Evolutionary conservation across 2,329 filamentous ascomycete species (phyloP).

Genomic region (Periconia sp.): DNA sequence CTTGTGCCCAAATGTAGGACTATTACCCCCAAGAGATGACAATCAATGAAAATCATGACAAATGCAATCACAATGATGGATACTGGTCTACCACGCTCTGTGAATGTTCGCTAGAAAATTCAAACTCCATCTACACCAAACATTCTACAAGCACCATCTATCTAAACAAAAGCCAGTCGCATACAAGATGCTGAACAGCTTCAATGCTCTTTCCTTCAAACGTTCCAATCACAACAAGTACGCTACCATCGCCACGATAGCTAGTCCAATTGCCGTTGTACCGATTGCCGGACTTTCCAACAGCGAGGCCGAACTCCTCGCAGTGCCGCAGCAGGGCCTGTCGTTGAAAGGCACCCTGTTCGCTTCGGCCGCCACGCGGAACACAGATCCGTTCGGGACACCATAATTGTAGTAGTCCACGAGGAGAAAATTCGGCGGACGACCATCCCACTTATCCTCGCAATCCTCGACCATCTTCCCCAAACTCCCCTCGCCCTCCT

Average conservation of each 20-base stretch:
- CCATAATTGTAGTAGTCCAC: slow-evolving; percentile 46
- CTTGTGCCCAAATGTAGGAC: too few relatives aligned
- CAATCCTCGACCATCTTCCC: slow-evolving; percentile 38
- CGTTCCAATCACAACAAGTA: slow-evolving; percentile 15
- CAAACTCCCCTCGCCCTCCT: slow-evolving; percentile 35
- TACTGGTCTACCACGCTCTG: neutral
- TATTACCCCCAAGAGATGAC: too few relatives aligned
- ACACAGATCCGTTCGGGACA: slow-evolving; percentile 40
- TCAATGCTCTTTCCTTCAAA: too few relatives aligned
- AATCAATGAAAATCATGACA: too few relatives aligned
- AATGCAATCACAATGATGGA: neutral
- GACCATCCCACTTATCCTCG: slow-evolving; percentile 37
- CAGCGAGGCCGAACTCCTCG: slow-evolving; percentile 11
- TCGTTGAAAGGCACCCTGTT: slow-evolving; percentile 72
- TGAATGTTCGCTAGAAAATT: neutral
- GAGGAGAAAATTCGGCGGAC: slow-evolving; percentile 45
- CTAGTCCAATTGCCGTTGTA: slow-evolving; percentile 22
- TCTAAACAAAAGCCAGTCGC: too few relatives aligned
- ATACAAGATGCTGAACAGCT: too few relatives aligned
- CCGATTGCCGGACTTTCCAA: slow-evolving; percentile 12
- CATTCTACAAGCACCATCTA: neutral
- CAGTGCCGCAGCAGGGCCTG: slow-evolving; percentile 58
- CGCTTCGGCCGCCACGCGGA: slow-evolving; percentile 48
- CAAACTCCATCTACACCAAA: neutral
- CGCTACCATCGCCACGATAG: slow-evolving; percentile 11